A percentile compares a stretch with the other conserved stretches of the same genome.
phyloP scores from a whole-genome alignment of 2,329 filamentous ascomycete genomes.

The Phialocephala subalpina region DNA sequence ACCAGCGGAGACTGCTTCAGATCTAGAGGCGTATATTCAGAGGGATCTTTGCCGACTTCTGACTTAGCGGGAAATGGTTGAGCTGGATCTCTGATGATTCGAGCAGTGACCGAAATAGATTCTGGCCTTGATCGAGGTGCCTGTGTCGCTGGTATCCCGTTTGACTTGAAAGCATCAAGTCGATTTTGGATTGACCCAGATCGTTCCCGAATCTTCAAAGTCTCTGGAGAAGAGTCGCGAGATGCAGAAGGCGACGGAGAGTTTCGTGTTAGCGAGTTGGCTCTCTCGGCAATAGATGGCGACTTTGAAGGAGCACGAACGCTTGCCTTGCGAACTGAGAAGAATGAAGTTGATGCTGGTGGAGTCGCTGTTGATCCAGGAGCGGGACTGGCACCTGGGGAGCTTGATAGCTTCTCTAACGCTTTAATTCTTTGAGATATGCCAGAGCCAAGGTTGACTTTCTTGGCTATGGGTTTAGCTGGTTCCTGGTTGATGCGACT shows the following conservation, averaged over 20 bases:
- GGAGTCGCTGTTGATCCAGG: constrained; percentile 43
- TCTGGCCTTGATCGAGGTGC: constrained; percentile 64
- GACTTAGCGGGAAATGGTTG: constrained; percentile 51
- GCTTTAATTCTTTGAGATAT: constrained; percentile 96
- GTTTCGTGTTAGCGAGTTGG: constrained; percentile 45
- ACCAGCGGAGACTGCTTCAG: constrained; percentile 66
- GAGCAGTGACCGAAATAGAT: constrained; percentile 87
- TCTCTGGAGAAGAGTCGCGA: constrained; percentile 57
- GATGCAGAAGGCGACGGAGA: constrained; percentile 50
- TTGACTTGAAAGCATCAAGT: constrained; percentile 36
- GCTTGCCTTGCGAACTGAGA: constrained; percentile 61
- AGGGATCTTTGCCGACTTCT: constrained; percentile 48
- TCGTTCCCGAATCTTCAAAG: constrained; percentile 40
- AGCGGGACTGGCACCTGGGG: constrained; percentile 46
- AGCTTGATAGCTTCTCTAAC: constrained; percentile 77
- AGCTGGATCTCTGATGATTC: constrained; percentile 75
- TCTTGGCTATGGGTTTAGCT: constrained; percentile 68
- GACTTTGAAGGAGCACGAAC: constrained; percentile 44
- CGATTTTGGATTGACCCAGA: constrained; percentile 41
- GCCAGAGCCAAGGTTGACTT: constrained; percentile 84
- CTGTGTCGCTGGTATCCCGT: constrained; percentile 28
- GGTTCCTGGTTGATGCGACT: constrained; percentile 62
- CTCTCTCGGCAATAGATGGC: constrained; percentile 47
- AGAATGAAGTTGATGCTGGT: constrained; percentile 60
- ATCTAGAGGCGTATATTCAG: constrained; percentile 58